Conservation (phyloP, 495 filamentous ascomycete genomes). For the Trichoderma orchidacearum region DNA sequence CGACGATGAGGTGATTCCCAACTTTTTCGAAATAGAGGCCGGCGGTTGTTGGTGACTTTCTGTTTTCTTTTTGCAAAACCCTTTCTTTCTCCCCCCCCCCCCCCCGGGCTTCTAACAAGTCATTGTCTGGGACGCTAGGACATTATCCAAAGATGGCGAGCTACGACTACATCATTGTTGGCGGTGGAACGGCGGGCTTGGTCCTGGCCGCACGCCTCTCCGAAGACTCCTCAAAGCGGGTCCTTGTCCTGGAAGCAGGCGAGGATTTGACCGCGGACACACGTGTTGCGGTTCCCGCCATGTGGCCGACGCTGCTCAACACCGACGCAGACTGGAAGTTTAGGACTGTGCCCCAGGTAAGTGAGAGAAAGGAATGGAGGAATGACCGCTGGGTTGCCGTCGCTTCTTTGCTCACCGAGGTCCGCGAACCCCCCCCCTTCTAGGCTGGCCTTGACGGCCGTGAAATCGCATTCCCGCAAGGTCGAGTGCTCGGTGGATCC, state of each 20-base stretch:
- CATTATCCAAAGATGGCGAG: neutral
- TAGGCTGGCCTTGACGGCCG: constrained; percentile 1
- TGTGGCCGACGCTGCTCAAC: constrained; percentile 3
- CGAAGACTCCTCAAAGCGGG: constrained; percentile 26
- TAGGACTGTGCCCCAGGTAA: constrained; percentile 3
- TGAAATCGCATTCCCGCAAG: neutral
- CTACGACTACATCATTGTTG: constrained; percentile 36
- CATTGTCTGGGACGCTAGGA: neutral
- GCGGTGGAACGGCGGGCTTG: constrained; percentile 37
- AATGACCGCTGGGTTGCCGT: neutral
- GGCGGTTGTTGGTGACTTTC: no score
- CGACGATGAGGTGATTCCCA: no score
- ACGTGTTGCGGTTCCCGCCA: constrained; percentile 1
- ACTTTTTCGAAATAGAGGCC: no score
- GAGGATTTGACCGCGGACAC: constrained; percentile 3
- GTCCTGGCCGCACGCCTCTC: constrained; percentile 37
- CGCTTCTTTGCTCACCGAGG: neutral
- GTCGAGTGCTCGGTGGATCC: constrained; percentile 3
- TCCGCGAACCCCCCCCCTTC: no score
- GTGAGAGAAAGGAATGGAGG: neutral
- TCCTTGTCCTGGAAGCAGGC: constrained; percentile 42
- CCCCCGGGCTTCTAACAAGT: no score
- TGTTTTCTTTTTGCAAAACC: no score
- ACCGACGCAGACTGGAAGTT: neutral
- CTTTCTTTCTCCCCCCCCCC: neutral